Percentiles rank a stretch among this genome's conserved stretches.
Conservation (phyloP, 2,329 filamentous ascomycete genomes). For the Cladophialophora psammophila region DNA sequence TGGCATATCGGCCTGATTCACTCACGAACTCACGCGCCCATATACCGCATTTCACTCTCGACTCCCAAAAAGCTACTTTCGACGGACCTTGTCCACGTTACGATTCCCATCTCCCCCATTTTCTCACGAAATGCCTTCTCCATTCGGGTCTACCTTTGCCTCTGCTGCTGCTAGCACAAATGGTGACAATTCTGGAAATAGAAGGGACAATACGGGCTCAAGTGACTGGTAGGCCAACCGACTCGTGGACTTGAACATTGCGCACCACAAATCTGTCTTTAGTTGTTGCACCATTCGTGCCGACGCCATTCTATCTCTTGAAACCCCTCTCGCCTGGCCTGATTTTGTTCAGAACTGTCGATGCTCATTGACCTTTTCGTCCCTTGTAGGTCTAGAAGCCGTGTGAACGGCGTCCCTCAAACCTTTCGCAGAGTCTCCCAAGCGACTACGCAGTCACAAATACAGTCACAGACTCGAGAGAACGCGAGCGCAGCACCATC, state of each 20-base stretch:
- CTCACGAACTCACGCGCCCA: conserved; percentile 29
- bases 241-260: conserved; percentile 15
- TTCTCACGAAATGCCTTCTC: conserved; percentile 68
- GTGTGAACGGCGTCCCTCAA: conserved; percentile 71
- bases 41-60: conserved; percentile 26
- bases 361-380: conserved; percentile 19
- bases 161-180: conserved; percentile 81
- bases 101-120: neutral
- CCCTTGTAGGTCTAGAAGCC: conserved; percentile 63
- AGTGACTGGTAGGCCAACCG: conserved; percentile 73
- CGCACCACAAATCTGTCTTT: neutral
- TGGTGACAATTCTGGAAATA: conserved; percentile 60
- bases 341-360: neutral
- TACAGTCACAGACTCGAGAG: conserved; percentile 53
- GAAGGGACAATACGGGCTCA: conserved; percentile 65
- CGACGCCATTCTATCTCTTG: neutral
- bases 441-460: conserved; percentile 56
- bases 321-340: neutral
- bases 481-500: conserved; percentile 44
- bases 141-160: conserved; percentile 83
- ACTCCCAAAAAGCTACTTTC: conserved; percentile 18
- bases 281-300: neutral
- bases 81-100: conserved; percentile 18
- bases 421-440: conserved; percentile 71
- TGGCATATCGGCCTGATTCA: conserved; percentile 12